Base-by-base conservation (phyloP, 345 rosid species). In the Populus nigra region DNA sequence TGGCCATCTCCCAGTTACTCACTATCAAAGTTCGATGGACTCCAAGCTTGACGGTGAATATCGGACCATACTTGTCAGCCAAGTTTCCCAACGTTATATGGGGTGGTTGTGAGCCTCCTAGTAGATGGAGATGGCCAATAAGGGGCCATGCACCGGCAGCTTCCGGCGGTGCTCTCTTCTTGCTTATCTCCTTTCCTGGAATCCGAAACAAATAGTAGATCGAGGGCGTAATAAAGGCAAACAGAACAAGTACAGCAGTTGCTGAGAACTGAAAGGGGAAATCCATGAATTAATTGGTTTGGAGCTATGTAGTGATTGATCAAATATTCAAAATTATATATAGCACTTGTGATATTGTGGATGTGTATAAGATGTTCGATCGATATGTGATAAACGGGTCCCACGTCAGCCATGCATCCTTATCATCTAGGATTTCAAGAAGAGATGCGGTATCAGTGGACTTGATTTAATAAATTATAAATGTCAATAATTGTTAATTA, bases 21-120 rank as follows among this genome's bases (percentile, higher is more conserved):
- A 81, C 85, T 0, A 86, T 79, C 36, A 86, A 11, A 1, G 87
- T 62, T 23, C 61, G 65, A 55, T 69, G 67, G 8, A 75, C 39
- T 1, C 90, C 85, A 25, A 85, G 8, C 77, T 74, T 76, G 76
- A 87, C 47, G 20, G 83, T 80, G 76, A 87, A 87, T 35, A 85
- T 76, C 4, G 81, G 76, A 22, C 88, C 88, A 47, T 47, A 23
- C 13, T 77, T 79, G 76, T 85, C 84, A 0, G 81, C 86, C 88
- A 87, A 69, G 25, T 79, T 12, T 5, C 77, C 86, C 39, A 87
- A 59, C 7, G 63, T 77, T 22, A 71, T 41, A 47, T 85, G 86
- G 1, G 85, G 50, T 0, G 85, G 84, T 57, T 39, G 43, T 5
- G 74, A 68, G 12, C 86, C 85, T 41, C 75, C 80, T 1, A 69